Conservation (phyloP, 345 rosid genomes). For the Turnera subulata region DNA sequence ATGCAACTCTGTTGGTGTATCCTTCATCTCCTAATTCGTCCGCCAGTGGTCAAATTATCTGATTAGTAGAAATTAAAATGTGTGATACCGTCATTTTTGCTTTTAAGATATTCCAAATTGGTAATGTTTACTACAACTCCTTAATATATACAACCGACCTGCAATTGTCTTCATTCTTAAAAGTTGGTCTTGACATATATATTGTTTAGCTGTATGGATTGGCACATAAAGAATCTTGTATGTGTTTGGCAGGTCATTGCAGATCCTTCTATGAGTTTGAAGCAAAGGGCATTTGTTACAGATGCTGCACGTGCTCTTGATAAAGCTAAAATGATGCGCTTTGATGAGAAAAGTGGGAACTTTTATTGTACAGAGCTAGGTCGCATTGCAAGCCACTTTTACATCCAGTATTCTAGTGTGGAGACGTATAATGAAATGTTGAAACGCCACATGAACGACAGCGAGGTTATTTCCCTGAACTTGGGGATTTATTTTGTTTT, state of each 20-base stretch:
- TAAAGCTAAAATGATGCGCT: conserved; percentile 98
- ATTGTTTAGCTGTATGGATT: not conserved
- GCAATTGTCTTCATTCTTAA: conserved; percentile 7
- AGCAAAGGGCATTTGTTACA: conserved; percentile 82
- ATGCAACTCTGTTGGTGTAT: too few relatives aligned
- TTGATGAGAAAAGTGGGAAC: conserved; percentile 98
- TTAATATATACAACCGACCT: too few relatives aligned
- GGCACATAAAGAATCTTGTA: not conserved
- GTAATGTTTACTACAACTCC: not conserved
- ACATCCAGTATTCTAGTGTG: conserved; percentile 94
- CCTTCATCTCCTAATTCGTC: too few relatives aligned
- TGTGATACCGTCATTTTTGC: not conserved
- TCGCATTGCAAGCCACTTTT: conserved; percentile 98
- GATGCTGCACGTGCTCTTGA: conserved; percentile 98
- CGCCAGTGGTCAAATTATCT: too few relatives aligned
- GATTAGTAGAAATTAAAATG: too few relatives aligned
- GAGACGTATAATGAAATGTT: conserved; percentile 96
- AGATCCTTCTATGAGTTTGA: conserved; percentile 77
- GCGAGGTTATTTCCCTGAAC: conserved; percentile 54
- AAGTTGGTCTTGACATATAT: conserved; percentile 3
- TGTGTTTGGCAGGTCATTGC: conserved; percentile 62
- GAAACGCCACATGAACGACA: conserved; percentile 89
- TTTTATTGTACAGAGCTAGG: conserved; percentile 98
- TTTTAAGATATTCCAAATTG: not conserved
- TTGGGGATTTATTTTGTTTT: conserved; percentile 3